Conservation (phyloP, 805 yeast species). For the Zygosaccharomyces rouxii region DNA sequence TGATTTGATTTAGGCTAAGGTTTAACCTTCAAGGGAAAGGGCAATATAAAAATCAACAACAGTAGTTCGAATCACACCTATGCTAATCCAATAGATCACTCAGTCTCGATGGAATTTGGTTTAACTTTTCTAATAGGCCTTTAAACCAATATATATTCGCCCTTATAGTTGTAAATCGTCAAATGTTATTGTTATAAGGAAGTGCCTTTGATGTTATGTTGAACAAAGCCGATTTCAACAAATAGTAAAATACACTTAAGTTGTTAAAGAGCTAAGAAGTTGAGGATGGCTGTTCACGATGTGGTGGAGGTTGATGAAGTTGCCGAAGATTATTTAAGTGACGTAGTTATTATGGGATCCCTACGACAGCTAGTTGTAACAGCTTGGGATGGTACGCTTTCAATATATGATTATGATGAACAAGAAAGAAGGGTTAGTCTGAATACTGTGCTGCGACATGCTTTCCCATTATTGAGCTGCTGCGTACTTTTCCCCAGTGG, state of each 20-base stretch:
- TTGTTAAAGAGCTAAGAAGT: background rate
- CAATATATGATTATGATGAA: slow-evolving; percentile 40
- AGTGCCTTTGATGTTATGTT: background rate
- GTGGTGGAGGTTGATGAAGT: slow-evolving; percentile 12
- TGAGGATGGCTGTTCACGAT: slow-evolving; percentile 7
- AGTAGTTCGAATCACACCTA: background rate
- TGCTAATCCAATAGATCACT: background rate
- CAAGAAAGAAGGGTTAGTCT: slow-evolving; percentile 9
- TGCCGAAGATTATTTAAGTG: slow-evolving; percentile 29
- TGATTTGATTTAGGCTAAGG: background rate
- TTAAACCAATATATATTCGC: background rate
- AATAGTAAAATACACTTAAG: background rate
- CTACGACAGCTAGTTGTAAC: slow-evolving; percentile 43
- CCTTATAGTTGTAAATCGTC: background rate
- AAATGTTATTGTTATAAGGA: background rate
- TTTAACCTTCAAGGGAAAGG: background rate
- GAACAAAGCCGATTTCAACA: background rate
- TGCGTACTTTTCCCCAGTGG: slow-evolving; percentile 22
- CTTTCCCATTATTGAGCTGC: slow-evolving; percentile 14
- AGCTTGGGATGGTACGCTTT: slow-evolving; percentile 54
- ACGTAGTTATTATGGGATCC: slow-evolving; percentile 22
- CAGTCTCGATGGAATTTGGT: background rate
- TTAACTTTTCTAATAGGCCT: background rate
- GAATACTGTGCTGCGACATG: slow-evolving; percentile 8
- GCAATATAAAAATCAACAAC: background rate